Evolutionary conservation across 2,329 filamentous ascomycete species (phyloP), one percentile per base, ranked within the genome.

Genomic region (Diaporthe ilicicola): DNA sequence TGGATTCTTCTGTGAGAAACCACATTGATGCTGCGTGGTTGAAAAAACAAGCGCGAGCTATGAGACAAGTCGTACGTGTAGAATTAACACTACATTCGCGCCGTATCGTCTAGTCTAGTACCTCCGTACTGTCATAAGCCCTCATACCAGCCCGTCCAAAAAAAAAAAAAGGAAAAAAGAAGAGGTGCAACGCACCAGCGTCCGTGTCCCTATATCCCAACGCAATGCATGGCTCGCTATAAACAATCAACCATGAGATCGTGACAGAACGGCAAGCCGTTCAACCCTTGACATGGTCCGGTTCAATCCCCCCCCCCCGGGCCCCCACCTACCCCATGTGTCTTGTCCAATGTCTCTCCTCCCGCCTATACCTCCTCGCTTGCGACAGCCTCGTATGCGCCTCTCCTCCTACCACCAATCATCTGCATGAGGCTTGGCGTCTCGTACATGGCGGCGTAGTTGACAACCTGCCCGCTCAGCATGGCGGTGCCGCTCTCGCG

Each of bases 371-470:
- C 87, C 72, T 90, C 89, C 59, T 90, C 88, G 0, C 78, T 85
- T 17, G 84, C 84, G 34, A 93, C 90, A 24, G 85, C 83, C 83
- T 94, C 88, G 81, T 94, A 92, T 74, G 90, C 85, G 48, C 86
- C 86, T 64, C 82, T 82, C 15, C 73, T 74, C 37, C 74, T 70
- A 15, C 76, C 73, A 15, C 76, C 73, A n/a, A 81, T 80, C 55
- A 86, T 74, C n/a, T 82, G 82, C 89, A 94, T 93, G 73, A 91
- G 85, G 5, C 86, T 83, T 7, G 95, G 95, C 24, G 92, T 89
- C 81, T 98, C 95, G 81, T 97, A 99, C 87, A 98, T 90, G 70
- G 88, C 89, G 24, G 93, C 93, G 81, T 98, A 99, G 82, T 98
- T 94, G 56, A 99, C 89, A 48, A 87, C 84, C 76, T 93, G 88